Evolutionary conservation across 2,329 filamentous ascomycete genomes (phyloP).

Genomic region (Dactylonectria macrodidyma): DNA sequence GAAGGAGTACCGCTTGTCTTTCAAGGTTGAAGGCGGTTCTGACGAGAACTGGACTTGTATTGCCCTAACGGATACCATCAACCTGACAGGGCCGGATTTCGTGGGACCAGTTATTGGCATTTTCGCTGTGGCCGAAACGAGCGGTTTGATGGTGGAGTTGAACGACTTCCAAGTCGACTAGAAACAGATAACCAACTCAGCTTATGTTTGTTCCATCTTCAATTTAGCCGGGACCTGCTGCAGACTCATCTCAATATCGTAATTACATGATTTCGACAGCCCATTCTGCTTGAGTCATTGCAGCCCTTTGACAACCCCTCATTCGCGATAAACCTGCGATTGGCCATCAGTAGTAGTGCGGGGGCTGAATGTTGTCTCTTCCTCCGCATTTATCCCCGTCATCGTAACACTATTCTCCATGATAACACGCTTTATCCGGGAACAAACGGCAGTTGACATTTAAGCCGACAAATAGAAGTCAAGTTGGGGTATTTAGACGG

Average conservation of each 20-base stretch:
- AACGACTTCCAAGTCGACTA: not conserved
- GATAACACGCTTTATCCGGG: constrained; percentile 10
- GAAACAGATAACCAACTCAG: not conserved
- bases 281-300: not conserved
- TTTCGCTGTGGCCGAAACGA: constrained; percentile 4
- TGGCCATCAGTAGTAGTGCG: constrained; percentile 4
- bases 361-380: not conserved
- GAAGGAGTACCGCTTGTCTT: constrained; percentile 2
- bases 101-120: constrained; percentile 14
- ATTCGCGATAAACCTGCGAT: not conserved
- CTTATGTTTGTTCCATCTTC: not conserved
- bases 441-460: constrained; percentile 3
- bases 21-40: not conserved
- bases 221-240: not conserved
- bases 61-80: not conserved
- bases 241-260: not conserved
- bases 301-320: not conserved
- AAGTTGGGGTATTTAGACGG: constrained; percentile 4
- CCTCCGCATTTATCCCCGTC: not conserved
- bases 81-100: constrained; percentile 12
- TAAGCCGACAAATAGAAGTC: constrained; percentile 1
- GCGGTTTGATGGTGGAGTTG: not conserved
- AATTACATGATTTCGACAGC: not conserved
- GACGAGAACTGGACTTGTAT: not conserved
- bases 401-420: constrained; percentile 3